Base-by-base conservation (phyloP, 495 filamentous ascomycete species). In the Neurospora tetrasperma region DNA sequence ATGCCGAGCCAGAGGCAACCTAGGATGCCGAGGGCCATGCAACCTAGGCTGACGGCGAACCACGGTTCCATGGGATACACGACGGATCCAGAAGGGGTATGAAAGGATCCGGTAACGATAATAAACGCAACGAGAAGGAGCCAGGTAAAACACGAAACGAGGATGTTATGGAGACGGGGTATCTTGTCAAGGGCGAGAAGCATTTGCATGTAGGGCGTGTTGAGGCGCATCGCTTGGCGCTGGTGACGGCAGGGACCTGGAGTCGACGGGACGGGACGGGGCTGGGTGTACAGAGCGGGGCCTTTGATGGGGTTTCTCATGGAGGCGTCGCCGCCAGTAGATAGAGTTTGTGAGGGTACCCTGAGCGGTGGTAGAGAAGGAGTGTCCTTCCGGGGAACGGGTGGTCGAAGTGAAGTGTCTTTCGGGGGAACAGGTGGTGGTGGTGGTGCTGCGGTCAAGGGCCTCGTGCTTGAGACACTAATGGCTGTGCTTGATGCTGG, bases 121-220 rank as follows among this genome's bases (percentile, higher is more conserved):
- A 84, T 72, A 77, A 83, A 85, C 39, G 83, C 83, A 1, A 77
- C 77, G 0, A 84, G 76, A 2, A 84, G 76, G 66, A 85, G 69
- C 79, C 80, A 85, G 38, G 78, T 71, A 72, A 79, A 82, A 12
- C 77, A 71, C 4, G 73, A 71, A 12, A 77, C 74, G 10, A 81
- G 76, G 73, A 83, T 79, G 71, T 81, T 84, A 73, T 82, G 75
- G 62, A 78, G 70, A 0, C 77, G 76, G 1, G 81, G 78, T 42
- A 84, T 84, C 16, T 73, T 75, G 74, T 83, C 81, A 9, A 81
- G 78, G 1, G 77, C 76, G 40, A 84, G 77, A 16, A 82, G 80
- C 81, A 84, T 83, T 12, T 70, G 54, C 75, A 83, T 81, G 75
- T 84, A 84, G 0, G 73, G 78, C 9, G 80, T 80, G 48, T 42